These are phyloP conservation scores for Alternaria incomplexa DNA, from an alignment of 2,329 filamentous ascomycete species.

Conservation along the genomic window DNA sequence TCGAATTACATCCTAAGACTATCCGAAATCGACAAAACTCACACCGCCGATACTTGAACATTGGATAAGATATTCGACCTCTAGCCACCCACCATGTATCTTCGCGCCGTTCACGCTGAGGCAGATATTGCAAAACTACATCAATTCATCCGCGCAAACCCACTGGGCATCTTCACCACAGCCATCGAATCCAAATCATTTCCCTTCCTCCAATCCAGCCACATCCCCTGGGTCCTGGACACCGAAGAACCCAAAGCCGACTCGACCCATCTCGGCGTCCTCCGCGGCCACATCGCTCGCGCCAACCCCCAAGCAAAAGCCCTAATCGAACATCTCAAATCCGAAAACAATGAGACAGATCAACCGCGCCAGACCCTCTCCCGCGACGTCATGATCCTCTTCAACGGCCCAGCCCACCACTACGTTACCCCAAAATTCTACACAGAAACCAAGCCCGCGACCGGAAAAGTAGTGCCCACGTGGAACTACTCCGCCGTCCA, in stretches of 20 bases:
- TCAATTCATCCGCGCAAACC: slow-evolving; percentile 62
- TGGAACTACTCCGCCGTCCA: background rate
- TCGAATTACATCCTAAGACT: background rate
- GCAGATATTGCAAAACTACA: slow-evolving; percentile 57
- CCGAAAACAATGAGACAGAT: background rate
- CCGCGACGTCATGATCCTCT: background rate
- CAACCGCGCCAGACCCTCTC: background rate
- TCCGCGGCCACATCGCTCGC: slow-evolving; percentile 68
- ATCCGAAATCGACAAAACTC: rapidly evolving
- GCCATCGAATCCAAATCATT: slow-evolving; percentile 52
- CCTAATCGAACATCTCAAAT: slow-evolving; percentile 55
- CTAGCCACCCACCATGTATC: slow-evolving; percentile 59
- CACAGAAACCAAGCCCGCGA: background rate
- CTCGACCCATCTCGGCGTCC: slow-evolving; percentile 53
- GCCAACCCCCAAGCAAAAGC: slow-evolving; percentile 69
- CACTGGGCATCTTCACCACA: slow-evolving; percentile 68
- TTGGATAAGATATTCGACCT: background rate
- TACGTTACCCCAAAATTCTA: background rate
- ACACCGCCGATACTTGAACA: background rate
- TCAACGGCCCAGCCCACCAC: background rate
- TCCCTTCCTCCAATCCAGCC: slow-evolving; percentile 31
- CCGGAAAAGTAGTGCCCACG: background rate
- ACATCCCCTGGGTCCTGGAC: slow-evolving; percentile 35
- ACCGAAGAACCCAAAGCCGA: slow-evolving; percentile 44
- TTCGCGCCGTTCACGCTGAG: slow-evolving; percentile 55